These are phyloP conservation scores for Fusarium dimerum DNA, from an alignment of 2,329 filamentous ascomycete species.

Conservation along the genomic window DNA sequence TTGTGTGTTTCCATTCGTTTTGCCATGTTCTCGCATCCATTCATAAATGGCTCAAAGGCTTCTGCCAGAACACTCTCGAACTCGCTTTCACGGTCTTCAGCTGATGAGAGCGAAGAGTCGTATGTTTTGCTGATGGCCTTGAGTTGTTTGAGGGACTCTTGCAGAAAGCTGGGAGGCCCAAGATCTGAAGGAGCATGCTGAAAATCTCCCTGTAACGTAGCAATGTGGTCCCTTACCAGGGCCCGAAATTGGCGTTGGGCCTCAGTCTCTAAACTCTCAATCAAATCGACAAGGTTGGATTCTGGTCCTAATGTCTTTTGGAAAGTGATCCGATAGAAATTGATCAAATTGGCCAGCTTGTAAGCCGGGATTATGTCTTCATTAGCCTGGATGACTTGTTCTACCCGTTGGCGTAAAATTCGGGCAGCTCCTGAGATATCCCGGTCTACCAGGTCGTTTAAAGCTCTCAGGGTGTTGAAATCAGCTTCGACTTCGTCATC, in stretches of 20 bases:
- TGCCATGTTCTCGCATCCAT: slow-evolving; percentile 70
- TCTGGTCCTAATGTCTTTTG: slow-evolving; percentile 71
- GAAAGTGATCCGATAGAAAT: slow-evolving; percentile 88
- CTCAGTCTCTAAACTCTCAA: slow-evolving; percentile 70
- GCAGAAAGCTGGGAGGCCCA: slow-evolving; percentile 75
- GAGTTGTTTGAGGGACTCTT: slow-evolving; percentile 77
- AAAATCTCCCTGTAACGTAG: slow-evolving; percentile 71
- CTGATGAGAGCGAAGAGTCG: slow-evolving; percentile 72
- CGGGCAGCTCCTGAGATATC: slow-evolving; percentile 80
- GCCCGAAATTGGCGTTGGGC: slow-evolving; percentile 81
- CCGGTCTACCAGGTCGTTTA: slow-evolving; percentile 84
- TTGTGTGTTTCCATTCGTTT: slow-evolving; percentile 59
- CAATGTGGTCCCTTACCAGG: slow-evolving; percentile 77
- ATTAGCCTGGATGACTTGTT: slow-evolving; percentile 89
- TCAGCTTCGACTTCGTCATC: slow-evolving; percentile 53
- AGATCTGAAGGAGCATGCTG: slow-evolving; percentile 72
- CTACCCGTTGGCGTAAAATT: slow-evolving; percentile 83
- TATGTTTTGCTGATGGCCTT: slow-evolving; percentile 81
- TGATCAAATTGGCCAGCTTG: slow-evolving; percentile 84
- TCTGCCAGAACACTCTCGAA: slow-evolving; percentile 77
- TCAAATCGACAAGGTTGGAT: slow-evolving; percentile 68
- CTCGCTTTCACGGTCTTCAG: slow-evolving; percentile 60
- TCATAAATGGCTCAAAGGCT: slow-evolving; percentile 83
- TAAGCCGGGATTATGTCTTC: slow-evolving; percentile 88
- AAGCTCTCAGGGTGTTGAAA: slow-evolving; percentile 79